Base-by-base conservation (phyloP, 1,139 yeast genomes). In the Sugiyamaella novakii region DNA sequence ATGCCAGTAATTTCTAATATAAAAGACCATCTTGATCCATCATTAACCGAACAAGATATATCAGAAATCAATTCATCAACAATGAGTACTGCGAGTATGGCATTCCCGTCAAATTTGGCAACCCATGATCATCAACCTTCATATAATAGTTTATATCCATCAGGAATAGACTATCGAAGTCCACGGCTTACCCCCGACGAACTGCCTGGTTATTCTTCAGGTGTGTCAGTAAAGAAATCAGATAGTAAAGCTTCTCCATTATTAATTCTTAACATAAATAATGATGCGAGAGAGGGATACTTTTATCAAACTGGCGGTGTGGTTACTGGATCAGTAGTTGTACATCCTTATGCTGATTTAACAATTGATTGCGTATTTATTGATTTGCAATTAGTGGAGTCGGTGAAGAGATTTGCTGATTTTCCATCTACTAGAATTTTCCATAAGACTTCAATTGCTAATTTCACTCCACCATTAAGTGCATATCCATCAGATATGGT, bases 361-460 rank as follows among this genome's bases (percentile, higher is more conserved):
- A 24, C 40, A 11, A 29, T 50, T 18, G 40, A 37, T 4, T 35
- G 37, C 3, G 34, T 52, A 10, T 25, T 31, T 33, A 31, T 51
- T 14, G 54, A 52, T 14, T 29, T 52, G 25, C 37, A 35, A 14
- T 25, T 49, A 21, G 38, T 43, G 3, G 54, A 50, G 34, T 50
- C 54, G 5, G 52, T 52, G n/a, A 46, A 43, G 37, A 33, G 54
- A 24, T 48, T 46, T 15, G 22, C 43, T 10, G 52, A 39, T 18
- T 51, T 18, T 35, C 50, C 52, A 2, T 40, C 50, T n/a, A 52
- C 54, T 11, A 40, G 54, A 15, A 30, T 33, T 10, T 14, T 43
- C 24, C 22, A 43, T 30, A 41, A 28, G 5, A 33, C 43, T 11
- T 24, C 30, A 4, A 14, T 51, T 8, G 49, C 33, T 10, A 30